A percentile compares a stretch with the other conserved stretches of the same genome.
Evolutionary conservation across 106 monocot species (phyloP).

Genomic region (Posidonia australis): DNA sequence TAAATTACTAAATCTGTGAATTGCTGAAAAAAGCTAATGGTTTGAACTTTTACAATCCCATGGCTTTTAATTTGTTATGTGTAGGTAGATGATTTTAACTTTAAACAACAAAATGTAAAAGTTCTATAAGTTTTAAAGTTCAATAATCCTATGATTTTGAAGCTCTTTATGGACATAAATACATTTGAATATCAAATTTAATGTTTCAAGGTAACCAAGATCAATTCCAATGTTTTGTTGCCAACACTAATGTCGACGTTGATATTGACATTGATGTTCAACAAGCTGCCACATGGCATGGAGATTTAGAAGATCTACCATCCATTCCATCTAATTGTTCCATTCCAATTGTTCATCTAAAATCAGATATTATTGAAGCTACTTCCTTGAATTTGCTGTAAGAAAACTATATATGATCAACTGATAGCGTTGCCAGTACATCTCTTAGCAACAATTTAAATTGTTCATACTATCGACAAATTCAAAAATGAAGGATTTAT

Average conservation of each 20-base stretch:
- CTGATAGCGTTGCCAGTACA: slow-evolving; percentile 39
- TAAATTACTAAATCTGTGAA: no score
- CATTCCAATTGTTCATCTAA: slow-evolving; percentile 40
- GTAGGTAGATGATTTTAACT: no score
- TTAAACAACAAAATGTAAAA: no score
- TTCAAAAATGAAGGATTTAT: no score
- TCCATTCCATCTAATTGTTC: slow-evolving; percentile 32
- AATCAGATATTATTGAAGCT: slow-evolving; percentile 36
- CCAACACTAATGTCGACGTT: slow-evolving; percentile 16
- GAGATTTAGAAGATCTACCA: slow-evolving; percentile 17
- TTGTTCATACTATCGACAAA: no score
- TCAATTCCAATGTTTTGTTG: slow-evolving; percentile 43
- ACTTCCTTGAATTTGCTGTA: slow-evolving; percentile 28
- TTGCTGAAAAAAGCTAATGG: no score
- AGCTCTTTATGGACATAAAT: neutral
- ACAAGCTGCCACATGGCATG: slow-evolving; percentile 20
- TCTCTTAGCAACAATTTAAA: neutral
- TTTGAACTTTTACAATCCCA: no score
- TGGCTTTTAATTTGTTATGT: no score
- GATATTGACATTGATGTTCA: slow-evolving; percentile 20
- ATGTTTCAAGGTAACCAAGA: slow-evolving; percentile 36
- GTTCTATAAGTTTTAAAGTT: no score
- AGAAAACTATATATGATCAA: slow-evolving; percentile 17
- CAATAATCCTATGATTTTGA: no score
- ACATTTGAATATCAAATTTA: neutral